Evolutionary conservation across 1,284 basidiomycete species (phyloP).

Genomic region (Melampsora abietis-canadensis): DNA sequence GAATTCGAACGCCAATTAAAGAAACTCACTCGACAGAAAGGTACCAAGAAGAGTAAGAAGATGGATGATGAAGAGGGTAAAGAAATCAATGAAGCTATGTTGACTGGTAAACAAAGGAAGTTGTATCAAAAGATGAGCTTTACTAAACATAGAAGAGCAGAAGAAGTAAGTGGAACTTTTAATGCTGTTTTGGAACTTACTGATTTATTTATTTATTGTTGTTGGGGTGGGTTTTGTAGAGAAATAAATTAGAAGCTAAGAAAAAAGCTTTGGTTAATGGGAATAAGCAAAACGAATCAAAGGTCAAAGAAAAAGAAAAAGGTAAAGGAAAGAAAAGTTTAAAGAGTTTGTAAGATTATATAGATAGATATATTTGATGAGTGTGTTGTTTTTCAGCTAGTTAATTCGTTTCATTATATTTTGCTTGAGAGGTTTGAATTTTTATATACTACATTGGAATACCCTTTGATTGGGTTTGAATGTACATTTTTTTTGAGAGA

Average conservation of each 20-base stretch:
- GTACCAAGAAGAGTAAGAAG: not conserved
- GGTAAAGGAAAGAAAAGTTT: slow-evolving; percentile 1
- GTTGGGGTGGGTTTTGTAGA: not conserved
- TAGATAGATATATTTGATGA: too few relatives aligned
- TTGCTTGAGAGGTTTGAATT: too few relatives aligned
- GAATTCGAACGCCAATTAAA: slow-evolving; percentile 65
- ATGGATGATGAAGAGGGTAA: slow-evolving; percentile 45
- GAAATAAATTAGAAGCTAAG: slow-evolving; percentile 35
- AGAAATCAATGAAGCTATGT: slow-evolving; percentile 27
- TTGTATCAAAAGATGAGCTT: slow-evolving; percentile 40
- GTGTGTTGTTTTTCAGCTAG: too few relatives aligned
- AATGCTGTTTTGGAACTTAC: not conserved
- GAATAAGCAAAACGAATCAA: not conserved
- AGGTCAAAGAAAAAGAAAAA: not conserved
- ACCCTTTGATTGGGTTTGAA: too few relatives aligned
- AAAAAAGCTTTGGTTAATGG: slow-evolving; percentile 11
- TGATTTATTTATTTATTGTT: slow-evolving; percentile 4
- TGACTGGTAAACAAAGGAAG: slow-evolving; percentile 33
- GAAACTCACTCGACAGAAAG: slow-evolving; percentile 58
- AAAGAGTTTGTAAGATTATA: not conserved
- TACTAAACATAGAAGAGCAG: slow-evolving; percentile 35
- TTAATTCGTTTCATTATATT: too few relatives aligned
- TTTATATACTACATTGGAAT: too few relatives aligned
- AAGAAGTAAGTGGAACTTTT: slow-evolving; percentile 19
- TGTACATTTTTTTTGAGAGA: too few relatives aligned